Percentiles rank a stretch among this genome's conserved stretches.
Conservation (phyloP, 2,329 filamentous ascomycete genomes). For the Aspergillus viridinutans region DNA sequence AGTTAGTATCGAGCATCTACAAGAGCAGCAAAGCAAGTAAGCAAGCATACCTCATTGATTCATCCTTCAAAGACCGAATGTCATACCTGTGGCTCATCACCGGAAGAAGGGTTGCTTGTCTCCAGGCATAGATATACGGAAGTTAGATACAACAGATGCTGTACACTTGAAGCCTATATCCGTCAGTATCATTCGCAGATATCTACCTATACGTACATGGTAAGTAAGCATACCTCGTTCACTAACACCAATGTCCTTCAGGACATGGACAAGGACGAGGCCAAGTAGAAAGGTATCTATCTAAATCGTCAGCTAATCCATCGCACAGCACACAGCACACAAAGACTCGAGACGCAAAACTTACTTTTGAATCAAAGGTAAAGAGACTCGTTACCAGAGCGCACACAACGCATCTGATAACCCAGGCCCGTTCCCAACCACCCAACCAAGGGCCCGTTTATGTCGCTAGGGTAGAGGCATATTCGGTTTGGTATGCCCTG, state of each 20-base stretch:
- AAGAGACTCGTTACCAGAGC: slow-evolving; percentile 1
- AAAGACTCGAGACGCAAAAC: background rate
- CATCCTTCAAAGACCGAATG: too few species aligned
- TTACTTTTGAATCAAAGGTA: background rate
- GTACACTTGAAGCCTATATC: too few species aligned
- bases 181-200: too few species aligned
- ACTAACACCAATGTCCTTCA: background rate
- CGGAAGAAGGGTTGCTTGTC: too few species aligned
- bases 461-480: background rate
- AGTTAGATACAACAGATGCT: too few species aligned
- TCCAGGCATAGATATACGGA: too few species aligned
- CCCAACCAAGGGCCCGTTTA: slow-evolving; percentile 10
- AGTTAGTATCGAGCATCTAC: background rate
- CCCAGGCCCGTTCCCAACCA: slow-evolving; percentile 17
- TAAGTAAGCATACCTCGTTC: too few species aligned
- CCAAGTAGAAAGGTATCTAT: background rate
- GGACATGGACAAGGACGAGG: background rate
- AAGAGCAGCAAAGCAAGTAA: too few species aligned
- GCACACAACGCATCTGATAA: slow-evolving; percentile 5
- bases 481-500: background rate
- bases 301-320: background rate
- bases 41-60: background rate
- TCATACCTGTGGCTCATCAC: too few species aligned
- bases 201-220: too few species aligned
- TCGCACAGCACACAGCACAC: background rate